phyloP scores from a whole-genome alignment of 208 protist genomes.

The Trypanosoma cruzi region DNA sequence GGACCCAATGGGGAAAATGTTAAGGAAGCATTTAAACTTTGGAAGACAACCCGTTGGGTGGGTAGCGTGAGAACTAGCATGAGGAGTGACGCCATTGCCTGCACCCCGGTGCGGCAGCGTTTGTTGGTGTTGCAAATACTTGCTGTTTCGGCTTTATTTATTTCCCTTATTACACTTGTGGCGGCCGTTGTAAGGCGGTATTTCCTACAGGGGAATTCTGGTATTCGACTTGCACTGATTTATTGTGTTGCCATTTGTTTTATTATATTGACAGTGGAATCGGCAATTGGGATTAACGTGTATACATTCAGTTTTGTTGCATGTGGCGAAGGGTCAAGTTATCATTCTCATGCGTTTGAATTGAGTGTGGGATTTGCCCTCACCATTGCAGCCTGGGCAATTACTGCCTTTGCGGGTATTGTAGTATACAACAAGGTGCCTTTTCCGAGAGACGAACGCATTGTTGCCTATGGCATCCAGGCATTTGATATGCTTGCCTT shows the following conservation, averaged over 20 bases:
- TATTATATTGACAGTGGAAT: constrained; percentile 44
- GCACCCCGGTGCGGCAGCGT: constrained; percentile 40
- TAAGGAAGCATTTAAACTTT: constrained; percentile 44
- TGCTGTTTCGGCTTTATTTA: constrained; percentile 35
- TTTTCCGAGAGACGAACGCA: constrained; percentile 57
- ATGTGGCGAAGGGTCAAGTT: constrained; percentile 52
- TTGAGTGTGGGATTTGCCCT: constrained; percentile 62
- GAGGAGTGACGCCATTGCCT: constrained; percentile 33
- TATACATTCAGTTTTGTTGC: constrained; percentile 64
- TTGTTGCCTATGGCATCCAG: constrained; percentile 44
- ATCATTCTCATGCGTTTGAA: constrained; percentile 75
- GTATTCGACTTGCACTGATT: constrained; percentile 33
- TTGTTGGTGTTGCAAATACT: constrained; percentile 56
- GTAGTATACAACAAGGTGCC: constrained; percentile 46
- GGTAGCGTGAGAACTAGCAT: constrained; percentile 28
- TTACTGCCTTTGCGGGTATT: constrained; percentile 46
- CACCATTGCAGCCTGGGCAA: constrained; percentile 63
- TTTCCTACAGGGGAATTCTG: constrained; percentile 29
- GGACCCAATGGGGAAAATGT: constrained; percentile 31
- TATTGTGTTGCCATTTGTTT: constrained; percentile 23
- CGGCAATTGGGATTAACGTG: constrained; percentile 71
- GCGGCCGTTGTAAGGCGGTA: constrained; percentile 37
- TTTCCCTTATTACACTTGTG: constrained; percentile 40
- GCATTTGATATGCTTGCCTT: constrained; percentile 52
- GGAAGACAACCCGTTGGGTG: constrained; percentile 39